Evolutionary conservation across 1,284 basidiomycete genomes (phyloP).

Genomic region (Golubevia pallescens): DNA sequence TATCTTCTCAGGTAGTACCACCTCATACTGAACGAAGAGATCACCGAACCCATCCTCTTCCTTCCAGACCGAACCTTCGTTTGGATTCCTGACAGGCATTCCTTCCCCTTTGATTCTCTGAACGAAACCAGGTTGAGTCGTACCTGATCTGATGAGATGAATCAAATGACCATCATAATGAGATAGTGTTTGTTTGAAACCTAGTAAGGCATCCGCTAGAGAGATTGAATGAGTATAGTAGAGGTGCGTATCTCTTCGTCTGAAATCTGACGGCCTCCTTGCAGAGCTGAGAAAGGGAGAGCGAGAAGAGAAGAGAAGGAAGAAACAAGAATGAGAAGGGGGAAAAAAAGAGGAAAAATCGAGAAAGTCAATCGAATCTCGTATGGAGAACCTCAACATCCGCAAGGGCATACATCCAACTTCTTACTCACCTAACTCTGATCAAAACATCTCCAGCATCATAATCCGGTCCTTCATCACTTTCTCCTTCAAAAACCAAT

Average conservation of each 20-base stretch:
- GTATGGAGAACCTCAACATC: too few species aligned
- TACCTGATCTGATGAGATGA: conserved; percentile 28
- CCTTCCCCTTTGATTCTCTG: conserved; percentile 41
- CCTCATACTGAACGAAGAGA: conserved; percentile 51
- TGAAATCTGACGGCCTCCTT: conserved; percentile 35
- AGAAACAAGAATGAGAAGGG: not conserved
- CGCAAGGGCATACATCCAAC: too few species aligned
- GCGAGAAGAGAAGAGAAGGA: not conserved
- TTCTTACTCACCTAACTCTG: conserved; percentile 35
- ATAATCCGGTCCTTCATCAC: conserved; percentile 52
- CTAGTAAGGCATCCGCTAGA: conserved; percentile 55
- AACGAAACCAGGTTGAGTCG: conserved; percentile 54
- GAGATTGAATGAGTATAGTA: conserved; percentile 48
- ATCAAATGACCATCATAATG: conserved; percentile 55
- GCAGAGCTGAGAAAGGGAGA: conserved; percentile 19
- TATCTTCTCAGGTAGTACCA: conserved; percentile 41
- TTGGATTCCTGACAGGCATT: conserved; percentile 50
- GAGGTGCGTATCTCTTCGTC: conserved; percentile 42
- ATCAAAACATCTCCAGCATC: conserved; percentile 59
- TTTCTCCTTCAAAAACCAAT: conserved; percentile 47
- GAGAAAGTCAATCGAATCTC: too few species aligned
- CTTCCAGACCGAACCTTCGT: conserved; percentile 22
- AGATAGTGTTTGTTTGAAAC: conserved; percentile 43
- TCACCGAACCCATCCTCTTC: conserved; percentile 38
- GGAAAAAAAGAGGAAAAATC: not conserved